Evolutionary conservation across 1,284 basidiomycete genomes (phyloP).

Genomic region (Ganoderma resinaceum): DNA sequence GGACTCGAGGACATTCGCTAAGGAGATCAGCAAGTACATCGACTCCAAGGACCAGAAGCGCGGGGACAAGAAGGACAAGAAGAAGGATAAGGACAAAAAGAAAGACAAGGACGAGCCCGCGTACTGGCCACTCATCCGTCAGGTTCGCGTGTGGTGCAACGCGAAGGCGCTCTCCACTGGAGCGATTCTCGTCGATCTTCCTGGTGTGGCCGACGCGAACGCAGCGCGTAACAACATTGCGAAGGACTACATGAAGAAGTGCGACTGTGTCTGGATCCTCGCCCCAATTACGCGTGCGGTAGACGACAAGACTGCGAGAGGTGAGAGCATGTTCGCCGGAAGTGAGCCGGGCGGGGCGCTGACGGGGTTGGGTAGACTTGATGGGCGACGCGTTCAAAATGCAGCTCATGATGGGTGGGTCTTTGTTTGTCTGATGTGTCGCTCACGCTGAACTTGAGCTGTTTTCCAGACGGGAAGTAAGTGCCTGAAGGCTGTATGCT

Average conservation of each 20-base stretch:
- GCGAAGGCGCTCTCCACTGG: constrained; percentile 60
- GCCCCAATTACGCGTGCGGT: constrained; percentile 63
- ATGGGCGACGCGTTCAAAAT: constrained; percentile 67
- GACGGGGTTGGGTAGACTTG: constrained; percentile 46
- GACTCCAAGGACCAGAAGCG: constrained; percentile 68
- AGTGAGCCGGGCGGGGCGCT: background rate
- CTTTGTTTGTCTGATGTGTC: background rate
- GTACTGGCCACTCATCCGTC: constrained; percentile 67
- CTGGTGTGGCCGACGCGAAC: constrained; percentile 68
- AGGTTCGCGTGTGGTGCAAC: constrained; percentile 64
- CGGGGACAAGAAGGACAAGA: constrained; percentile 45
- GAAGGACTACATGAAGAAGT: constrained; percentile 67
- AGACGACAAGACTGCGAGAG: constrained; percentile 65
- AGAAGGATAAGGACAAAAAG: constrained; percentile 49
- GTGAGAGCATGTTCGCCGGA: constrained; percentile 36
- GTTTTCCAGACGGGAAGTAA: constrained; percentile 56
- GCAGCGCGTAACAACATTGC: constrained; percentile 63
- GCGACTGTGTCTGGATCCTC: constrained; percentile 62
- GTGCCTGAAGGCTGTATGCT: constrained; percentile 29
- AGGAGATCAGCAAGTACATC: constrained; percentile 67
- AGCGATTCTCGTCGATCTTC: constrained; percentile 65
- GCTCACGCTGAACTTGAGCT: background rate
- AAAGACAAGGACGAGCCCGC: constrained; percentile 47
- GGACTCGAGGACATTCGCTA: constrained; percentile 58
- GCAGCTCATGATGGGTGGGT: constrained; percentile 59